Conservation (phyloP, 2,329 filamentous ascomycete genomes). For the Daldinia sp. region DNA sequence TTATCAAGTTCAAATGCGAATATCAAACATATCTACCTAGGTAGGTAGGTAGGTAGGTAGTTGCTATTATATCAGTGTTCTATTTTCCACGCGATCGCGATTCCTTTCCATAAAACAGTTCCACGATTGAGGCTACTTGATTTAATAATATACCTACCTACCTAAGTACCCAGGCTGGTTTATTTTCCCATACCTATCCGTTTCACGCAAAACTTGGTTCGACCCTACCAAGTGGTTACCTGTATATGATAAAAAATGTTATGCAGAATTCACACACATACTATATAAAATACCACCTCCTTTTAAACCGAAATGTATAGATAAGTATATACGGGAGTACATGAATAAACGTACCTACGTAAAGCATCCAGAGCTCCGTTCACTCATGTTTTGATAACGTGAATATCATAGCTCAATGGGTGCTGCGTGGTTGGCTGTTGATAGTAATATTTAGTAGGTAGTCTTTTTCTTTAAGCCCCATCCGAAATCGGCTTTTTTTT, state of each 20-base stretch:
- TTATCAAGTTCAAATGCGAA: no score
- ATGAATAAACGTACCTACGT: no score
- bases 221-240: background rate
- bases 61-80: background rate
- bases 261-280: background rate
- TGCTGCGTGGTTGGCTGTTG: slow-evolving; percentile 13
- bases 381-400: slow-evolving; percentile 6
- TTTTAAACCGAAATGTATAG: no score
- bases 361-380: background rate
- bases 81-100: background rate
- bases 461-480: background rate
- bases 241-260: slow-evolving; percentile 12
- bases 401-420: slow-evolving; percentile 15
- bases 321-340: no score
- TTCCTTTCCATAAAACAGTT: background rate
- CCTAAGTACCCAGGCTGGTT: no score
- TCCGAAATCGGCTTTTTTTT: slow-evolving; percentile 34
- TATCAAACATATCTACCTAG: no score
- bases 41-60: background rate
- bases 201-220: background rate
- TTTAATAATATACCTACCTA: background rate
- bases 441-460: background rate
- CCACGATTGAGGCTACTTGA: background rate
- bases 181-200: background rate
- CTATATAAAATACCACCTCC: no score